Conservation (phyloP, 106 monocot species). For the Platanthera guangdongensis region DNA sequence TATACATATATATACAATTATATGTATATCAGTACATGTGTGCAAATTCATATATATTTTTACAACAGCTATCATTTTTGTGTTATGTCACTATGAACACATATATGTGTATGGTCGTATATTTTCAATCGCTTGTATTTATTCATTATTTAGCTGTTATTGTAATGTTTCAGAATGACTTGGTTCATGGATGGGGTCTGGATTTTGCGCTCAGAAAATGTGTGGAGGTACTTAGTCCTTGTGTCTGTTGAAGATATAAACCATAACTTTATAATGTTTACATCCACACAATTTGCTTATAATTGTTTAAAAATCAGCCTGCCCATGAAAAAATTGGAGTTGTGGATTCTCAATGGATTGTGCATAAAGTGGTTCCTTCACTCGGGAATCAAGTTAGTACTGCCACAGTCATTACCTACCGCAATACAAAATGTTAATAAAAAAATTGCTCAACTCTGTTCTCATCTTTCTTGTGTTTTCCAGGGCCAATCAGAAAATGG, state of each 20-base stretch:
- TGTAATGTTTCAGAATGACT: slow-evolving; percentile 18
- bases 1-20: too few relatives aligned
- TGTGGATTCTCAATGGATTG: slow-evolving; percentile 66
- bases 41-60: too few relatives aligned
- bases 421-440: neutral
- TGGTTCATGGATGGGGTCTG: slow-evolving; percentile 35
- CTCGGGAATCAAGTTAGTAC: slow-evolving; percentile 44
- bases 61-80: too few relatives aligned
- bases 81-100: too few relatives aligned
- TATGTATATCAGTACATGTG: too few relatives aligned
- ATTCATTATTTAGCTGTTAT: neutral
- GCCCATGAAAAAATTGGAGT: slow-evolving; percentile 53
- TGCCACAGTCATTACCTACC: neutral
- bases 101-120: too few relatives aligned
- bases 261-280: neutral
- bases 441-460: neutral
- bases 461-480: slow-evolving; percentile 7
- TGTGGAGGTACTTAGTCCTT: slow-evolving; percentile 17
- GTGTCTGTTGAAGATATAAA: neutral
- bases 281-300: neutral
- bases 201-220: slow-evolving; percentile 34
- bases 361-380: slow-evolving; percentile 59
- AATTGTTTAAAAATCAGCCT: slow-evolving; percentile 5
- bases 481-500: slow-evolving; percentile 26
- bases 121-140: too few relatives aligned